Conservation (phyloP, 805 yeast genomes). For the Zygosaccharomyces lentus region DNA sequence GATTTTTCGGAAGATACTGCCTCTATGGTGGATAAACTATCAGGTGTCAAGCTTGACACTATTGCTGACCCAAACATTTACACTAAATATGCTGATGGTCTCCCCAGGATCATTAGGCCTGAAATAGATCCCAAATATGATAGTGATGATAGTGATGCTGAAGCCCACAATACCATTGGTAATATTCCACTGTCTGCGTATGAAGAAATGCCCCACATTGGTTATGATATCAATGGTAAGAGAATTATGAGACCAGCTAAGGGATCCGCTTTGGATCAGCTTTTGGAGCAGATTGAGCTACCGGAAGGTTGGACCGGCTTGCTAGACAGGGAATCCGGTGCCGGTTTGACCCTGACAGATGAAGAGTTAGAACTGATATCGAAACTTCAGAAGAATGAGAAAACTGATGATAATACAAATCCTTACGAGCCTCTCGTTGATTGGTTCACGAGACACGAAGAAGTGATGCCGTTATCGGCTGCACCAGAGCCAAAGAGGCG, state of each 20-base stretch:
- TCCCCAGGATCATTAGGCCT: slow-evolving; percentile 71
- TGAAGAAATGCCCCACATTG: slow-evolving; percentile 96
- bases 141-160: slow-evolving; percentile 83
- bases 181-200: slow-evolving; percentile 89
- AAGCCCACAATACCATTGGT: slow-evolving; percentile 85
- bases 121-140: slow-evolving; percentile 95
- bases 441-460: slow-evolving; percentile 86
- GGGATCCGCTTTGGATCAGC: slow-evolving; percentile 88
- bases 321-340: slow-evolving; percentile 83
- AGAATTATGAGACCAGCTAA: slow-evolving; percentile 98
- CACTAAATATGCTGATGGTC: slow-evolving; percentile 70
- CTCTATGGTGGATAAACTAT: slow-evolving; percentile 51
- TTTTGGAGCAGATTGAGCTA: slow-evolving; percentile 83
- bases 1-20: slow-evolving; percentile 41
- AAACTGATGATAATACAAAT: slow-evolving; percentile 70
- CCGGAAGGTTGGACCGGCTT: slow-evolving; percentile 99
- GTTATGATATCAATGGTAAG: slow-evolving; percentile 95
- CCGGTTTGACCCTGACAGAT: slow-evolving; percentile 69
- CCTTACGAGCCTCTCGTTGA: slow-evolving; percentile 94
- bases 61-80: slow-evolving; percentile 43
- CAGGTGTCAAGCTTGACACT: slow-evolving; percentile 51
- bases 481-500: slow-evolving; percentile 97
- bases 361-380: slow-evolving; percentile 88
- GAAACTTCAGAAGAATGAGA: slow-evolving; percentile 79
- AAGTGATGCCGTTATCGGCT: slow-evolving; percentile 87